A percentile compares a stretch with the other conserved stretches of the same genome.
phyloP scores from a whole-genome alignment of 805 yeast species.

The Teunomyces cretensis region DNA sequence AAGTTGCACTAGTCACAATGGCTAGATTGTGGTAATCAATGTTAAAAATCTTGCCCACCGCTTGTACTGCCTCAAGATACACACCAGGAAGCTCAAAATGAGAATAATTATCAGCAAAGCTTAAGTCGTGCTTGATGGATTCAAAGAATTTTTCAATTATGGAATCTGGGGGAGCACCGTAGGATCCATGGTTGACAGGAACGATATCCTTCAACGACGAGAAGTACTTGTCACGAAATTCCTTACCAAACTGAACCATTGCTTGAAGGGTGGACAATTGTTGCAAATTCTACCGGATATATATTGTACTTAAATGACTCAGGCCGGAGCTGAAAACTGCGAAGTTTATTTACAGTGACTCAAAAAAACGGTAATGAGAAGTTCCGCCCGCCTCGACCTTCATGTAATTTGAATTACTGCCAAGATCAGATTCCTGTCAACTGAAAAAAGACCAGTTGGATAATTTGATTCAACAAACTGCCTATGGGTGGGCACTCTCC shows the following conservation, averaged over 20 bases:
- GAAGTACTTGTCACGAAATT: conserved; percentile 48
- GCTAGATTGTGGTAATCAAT: conserved; percentile 50
- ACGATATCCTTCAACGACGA: conserved; percentile 34
- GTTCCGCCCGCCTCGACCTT: too few relatives aligned
- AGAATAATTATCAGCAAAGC: conserved; percentile 50
- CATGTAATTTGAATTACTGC: too few relatives aligned
- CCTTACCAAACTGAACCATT: conserved; percentile 45
- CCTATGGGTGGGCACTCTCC: too few relatives aligned
- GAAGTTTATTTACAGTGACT: too few relatives aligned
- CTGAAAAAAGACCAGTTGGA: too few relatives aligned
- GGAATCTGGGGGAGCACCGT: conserved; percentile 53
- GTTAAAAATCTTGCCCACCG: conserved; percentile 41
- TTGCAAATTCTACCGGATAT: too few relatives aligned
- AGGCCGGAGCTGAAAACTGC: too few relatives aligned
- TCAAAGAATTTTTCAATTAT: conserved; percentile 41
- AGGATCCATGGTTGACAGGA: conserved; percentile 68
- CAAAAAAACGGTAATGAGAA: too few relatives aligned
- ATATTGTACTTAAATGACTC: too few relatives aligned
- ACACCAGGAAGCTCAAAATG: conserved; percentile 22
- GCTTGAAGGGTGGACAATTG: not conserved
- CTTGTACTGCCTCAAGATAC: conserved; percentile 34
- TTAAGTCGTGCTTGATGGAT: conserved; percentile 19
- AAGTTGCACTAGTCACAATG: conserved; percentile 58
- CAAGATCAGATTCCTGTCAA: too few relatives aligned
- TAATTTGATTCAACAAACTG: too few relatives aligned